These are phyloP conservation scores for Lyophyllum shimeji DNA, from an alignment of 768 basidiomycete genomes.

Conservation along the genomic window DNA sequence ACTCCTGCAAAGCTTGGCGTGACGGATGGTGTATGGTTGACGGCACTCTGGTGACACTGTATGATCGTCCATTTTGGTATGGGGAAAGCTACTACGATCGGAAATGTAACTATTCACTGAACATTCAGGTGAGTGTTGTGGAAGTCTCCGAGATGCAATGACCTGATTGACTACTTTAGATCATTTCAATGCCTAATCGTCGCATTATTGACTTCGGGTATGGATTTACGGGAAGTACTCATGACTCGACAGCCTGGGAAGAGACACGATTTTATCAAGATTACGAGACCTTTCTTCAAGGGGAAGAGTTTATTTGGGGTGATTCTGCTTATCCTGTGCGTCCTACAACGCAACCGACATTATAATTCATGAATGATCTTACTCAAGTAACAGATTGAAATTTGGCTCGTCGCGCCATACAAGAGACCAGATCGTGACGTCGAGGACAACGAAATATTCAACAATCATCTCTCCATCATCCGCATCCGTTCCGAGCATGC, in stretches of 20 bases:
- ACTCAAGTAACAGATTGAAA: not conserved
- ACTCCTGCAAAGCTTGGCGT: conserved; percentile 32
- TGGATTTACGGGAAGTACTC: conserved; percentile 34
- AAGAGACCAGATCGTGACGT: not conserved
- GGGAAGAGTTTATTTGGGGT: conserved; percentile 32
- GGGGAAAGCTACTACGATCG: conserved; percentile 38
- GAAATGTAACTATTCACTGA: conserved; percentile 38
- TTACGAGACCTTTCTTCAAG: conserved; percentile 20
- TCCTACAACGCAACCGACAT: too few species aligned
- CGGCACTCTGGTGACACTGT: conserved; percentile 37
- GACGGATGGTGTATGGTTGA: conserved; percentile 37
- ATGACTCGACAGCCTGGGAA: conserved; percentile 34
- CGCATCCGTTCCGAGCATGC: conserved; percentile 6
- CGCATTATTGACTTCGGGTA: conserved; percentile 32
- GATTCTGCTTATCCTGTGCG: conserved; percentile 35
- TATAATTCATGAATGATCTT: too few species aligned
- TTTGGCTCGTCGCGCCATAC: conserved; percentile 1
- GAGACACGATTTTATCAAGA: conserved; percentile 21
- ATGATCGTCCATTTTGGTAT: conserved; percentile 28
- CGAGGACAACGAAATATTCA: not conserved
- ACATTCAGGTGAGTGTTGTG: conserved; percentile 31
- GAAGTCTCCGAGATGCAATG: conserved; percentile 18
- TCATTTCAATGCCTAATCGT: conserved; percentile 29
- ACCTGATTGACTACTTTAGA: conserved; percentile 9
- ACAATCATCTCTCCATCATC: not conserved